Percentiles rank a stretch among this genome's conserved stretches.
These are phyloP conservation scores for Botrytis pseudocinerea DNA, from an alignment of 2,329 filamentous ascomycete genomes.

Conservation along the genomic window DNA sequence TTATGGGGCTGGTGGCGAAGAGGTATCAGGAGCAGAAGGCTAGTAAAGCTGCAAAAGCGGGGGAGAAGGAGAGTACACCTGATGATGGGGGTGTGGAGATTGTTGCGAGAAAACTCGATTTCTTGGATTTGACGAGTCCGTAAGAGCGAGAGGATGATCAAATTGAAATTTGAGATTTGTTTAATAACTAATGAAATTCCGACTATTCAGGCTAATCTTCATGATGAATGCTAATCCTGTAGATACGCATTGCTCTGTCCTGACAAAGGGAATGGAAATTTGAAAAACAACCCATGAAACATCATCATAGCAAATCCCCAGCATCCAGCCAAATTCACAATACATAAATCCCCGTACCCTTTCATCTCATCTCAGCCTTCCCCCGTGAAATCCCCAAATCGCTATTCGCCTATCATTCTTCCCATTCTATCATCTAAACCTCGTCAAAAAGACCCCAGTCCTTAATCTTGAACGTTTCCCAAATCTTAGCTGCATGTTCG, in stretches of 20 bases:
- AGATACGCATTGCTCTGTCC: background rate
- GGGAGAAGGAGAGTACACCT: constrained; percentile 23
- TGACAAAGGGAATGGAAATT: constrained; percentile 1
- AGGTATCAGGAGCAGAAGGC: constrained; percentile 58
- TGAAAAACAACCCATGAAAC: constrained; percentile 2
- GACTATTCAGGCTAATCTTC: background rate
- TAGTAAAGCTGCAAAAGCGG: constrained; percentile 28
- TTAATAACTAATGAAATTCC: background rate
- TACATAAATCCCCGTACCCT: background rate
- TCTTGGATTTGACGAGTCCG: constrained; percentile 39
- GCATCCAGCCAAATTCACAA: background rate
- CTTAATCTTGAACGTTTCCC: constrained; percentile 73
- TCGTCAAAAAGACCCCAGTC: constrained; percentile 70
- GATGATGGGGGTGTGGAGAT: constrained; percentile 28
- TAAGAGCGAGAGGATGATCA: constrained; percentile 24
- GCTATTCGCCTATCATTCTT: background rate
- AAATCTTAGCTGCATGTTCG: constrained; percentile 67
- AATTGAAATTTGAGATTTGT: background rate
- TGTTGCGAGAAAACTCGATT: constrained; percentile 39
- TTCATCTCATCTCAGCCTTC: background rate
- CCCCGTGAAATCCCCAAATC: background rate
- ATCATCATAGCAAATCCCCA: background rate
- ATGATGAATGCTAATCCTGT: background rate
- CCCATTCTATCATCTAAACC: constrained; percentile 30
- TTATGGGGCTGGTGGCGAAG: constrained; percentile 67